Conservation (phyloP, 345 rosid species). For the Murraya koenigii region DNA sequence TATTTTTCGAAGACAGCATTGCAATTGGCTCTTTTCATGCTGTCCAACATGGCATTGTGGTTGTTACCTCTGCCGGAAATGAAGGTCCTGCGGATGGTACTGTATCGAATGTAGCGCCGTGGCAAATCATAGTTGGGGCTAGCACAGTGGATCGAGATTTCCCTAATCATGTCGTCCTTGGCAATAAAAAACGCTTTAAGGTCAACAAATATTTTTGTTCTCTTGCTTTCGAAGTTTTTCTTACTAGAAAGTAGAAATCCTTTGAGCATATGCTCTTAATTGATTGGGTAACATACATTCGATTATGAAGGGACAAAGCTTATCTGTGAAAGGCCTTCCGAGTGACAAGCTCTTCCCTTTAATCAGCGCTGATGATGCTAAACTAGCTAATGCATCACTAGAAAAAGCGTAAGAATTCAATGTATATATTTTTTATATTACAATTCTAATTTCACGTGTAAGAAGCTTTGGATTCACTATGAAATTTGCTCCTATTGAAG, state of each 20-base stretch:
- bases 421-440: neutral
- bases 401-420: slow-evolving; percentile 53
- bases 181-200: slow-evolving; percentile 55
- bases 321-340: slow-evolving; percentile 48
- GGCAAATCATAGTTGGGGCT: slow-evolving; percentile 90
- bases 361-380: slow-evolving; percentile 53
- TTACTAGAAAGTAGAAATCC: neutral
- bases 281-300: neutral
- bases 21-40: slow-evolving; percentile 90
- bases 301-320: slow-evolving; percentile 65
- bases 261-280: neutral
- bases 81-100: slow-evolving; percentile 68
- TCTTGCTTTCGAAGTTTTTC: slow-evolving; percentile 14
- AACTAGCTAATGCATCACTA: slow-evolving; percentile 43
- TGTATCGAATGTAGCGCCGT: slow-evolving; percentile 69
- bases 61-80: slow-evolving; percentile 77
- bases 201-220: slow-evolving; percentile 13
- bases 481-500: slow-evolving; percentile 29
- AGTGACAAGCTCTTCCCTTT: slow-evolving; percentile 47
- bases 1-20: slow-evolving; percentile 51
- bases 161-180: slow-evolving; percentile 59
- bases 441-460: neutral
- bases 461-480: neutral
- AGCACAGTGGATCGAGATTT: slow-evolving; percentile 86
- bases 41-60: slow-evolving; percentile 50